Percentiles rank a stretch among this genome's conserved stretches.
phyloP scores from a whole-genome alignment of 176 grass and related monocot species.

The Oryza brachyantha region DNA sequence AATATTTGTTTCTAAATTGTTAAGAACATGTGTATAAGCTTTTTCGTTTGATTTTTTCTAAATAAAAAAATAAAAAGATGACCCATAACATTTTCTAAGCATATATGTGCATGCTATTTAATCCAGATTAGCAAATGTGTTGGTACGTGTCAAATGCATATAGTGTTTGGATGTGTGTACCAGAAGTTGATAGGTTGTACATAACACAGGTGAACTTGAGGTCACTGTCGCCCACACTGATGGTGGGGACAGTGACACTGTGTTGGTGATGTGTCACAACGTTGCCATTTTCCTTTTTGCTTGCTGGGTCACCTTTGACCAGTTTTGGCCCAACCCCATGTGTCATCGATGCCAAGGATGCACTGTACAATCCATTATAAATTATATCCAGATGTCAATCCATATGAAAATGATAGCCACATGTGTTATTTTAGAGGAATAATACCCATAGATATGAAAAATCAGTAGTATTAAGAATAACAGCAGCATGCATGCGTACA shows the following conservation, averaged over 20 bases:
- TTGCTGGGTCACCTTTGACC: conserved; percentile 77
- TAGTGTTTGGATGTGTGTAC: conserved; percentile 14
- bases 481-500: neutral
- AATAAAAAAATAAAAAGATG: no score
- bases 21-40: no score
- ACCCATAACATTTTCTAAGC: no score
- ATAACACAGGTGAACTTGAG: conserved; percentile 99
- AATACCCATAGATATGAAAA: neutral
- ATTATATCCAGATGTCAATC: neutral
- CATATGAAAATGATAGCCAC: neutral
- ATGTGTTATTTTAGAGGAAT: neutral
- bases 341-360: conserved; percentile 92
- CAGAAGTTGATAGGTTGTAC: conserved; percentile 88
- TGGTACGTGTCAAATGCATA: no score
- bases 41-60: no score
- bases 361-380: conserved; percentile 8
- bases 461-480: neutral
- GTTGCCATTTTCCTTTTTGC: conserved; percentile 42
- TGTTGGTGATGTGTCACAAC: conserved; percentile 49
- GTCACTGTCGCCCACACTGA: conserved; percentile 85
- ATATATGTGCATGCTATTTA: no score
- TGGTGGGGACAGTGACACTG: conserved; percentile 60
- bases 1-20: no score
- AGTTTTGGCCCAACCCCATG: conserved; percentile 81
- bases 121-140: no score